Conservation (phyloP, 108 stramenopile genomes). For the Hondaea fermentalgiana region DNA sequence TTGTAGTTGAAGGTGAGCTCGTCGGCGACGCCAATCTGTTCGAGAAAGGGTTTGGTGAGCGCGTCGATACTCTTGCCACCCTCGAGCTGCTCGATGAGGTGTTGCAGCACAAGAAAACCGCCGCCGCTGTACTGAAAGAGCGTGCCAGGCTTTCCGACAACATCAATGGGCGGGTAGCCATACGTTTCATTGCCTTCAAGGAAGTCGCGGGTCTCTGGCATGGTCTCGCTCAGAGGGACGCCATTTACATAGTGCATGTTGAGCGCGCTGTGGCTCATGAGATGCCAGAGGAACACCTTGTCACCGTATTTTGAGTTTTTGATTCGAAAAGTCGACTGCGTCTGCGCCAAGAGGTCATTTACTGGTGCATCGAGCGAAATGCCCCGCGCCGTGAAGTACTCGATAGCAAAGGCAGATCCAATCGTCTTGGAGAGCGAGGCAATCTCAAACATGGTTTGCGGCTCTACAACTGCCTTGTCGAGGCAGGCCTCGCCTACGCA, state of each 20-base stretch:
- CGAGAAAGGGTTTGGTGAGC: not conserved
- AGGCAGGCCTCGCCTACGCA: not conserved
- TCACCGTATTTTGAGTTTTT: not conserved
- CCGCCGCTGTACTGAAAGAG: constrained; percentile 18
- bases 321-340: not conserved
- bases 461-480: not conserved
- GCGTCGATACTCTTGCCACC: not conserved
- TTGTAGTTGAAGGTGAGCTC: not conserved
- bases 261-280: constrained; percentile 27
- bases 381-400: not conserved
- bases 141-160: constrained; percentile 6
- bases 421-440: constrained; percentile 25
- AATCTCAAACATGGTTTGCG: constrained; percentile 17
- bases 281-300: not conserved
- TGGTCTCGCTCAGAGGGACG: not conserved
- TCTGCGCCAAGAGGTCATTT: not conserved
- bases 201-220: not conserved
- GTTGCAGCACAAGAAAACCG: constrained; percentile 25
- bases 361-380: not conserved
- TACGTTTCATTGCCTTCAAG: constrained; percentile 5
- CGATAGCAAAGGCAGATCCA: constrained; percentile 17
- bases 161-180: not conserved
- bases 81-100: constrained; percentile 3
- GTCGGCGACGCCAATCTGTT: not conserved
- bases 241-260: constrained; percentile 33